Percentiles rank a stretch among this genome's conserved stretches.
Evolutionary conservation across 2,329 filamentous ascomycete genomes (phyloP).

Genomic region (Chalara sp.): DNA sequence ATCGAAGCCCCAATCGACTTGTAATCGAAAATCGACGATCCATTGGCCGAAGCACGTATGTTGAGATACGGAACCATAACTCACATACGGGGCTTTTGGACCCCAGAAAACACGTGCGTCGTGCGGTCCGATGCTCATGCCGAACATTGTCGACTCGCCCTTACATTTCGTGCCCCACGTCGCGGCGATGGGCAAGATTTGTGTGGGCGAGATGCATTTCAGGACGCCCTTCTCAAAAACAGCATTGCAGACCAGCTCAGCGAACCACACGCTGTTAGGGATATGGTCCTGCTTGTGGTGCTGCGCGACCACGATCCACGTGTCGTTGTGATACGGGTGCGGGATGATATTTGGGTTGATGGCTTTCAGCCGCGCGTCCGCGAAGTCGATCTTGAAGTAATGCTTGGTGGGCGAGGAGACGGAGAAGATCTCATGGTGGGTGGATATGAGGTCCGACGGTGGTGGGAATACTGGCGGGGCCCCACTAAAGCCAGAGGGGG

Average conservation of each 20-base stretch:
- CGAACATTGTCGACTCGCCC: not conserved
- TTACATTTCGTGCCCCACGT: slow-evolving; percentile 30
- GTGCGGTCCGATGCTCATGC: slow-evolving; percentile 38
- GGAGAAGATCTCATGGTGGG: slow-evolving; percentile 29
- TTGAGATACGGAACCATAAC: slow-evolving; percentile 49
- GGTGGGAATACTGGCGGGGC: too few species aligned
- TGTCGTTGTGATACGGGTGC: slow-evolving; percentile 40
- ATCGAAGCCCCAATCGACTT: slow-evolving; percentile 37
- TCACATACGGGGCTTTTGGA: slow-evolving; percentile 39
- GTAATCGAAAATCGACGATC: slow-evolving; percentile 44
- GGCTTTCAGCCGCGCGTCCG: slow-evolving; percentile 23
- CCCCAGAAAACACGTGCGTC: slow-evolving; percentile 53
- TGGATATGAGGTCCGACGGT: too few species aligned
- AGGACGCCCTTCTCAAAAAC: slow-evolving; percentile 36
- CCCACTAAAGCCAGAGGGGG: too few species aligned
- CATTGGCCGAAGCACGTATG: slow-evolving; percentile 52
- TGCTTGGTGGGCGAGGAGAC: slow-evolving; percentile 36
- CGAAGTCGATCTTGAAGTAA: slow-evolving; percentile 45
- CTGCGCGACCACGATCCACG: slow-evolving; percentile 47
- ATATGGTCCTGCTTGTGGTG: slow-evolving; percentile 23
- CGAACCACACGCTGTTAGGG: slow-evolving; percentile 27
- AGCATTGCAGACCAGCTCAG: slow-evolving; percentile 44
- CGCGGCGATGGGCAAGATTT: slow-evolving; percentile 38
- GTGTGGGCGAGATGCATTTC: slow-evolving; percentile 35
- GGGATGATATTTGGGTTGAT: slow-evolving; percentile 53